phyloP scores from a whole-genome alignment of 2,329 filamentous ascomycete genomes.

The Xylaria sp. region DNA sequence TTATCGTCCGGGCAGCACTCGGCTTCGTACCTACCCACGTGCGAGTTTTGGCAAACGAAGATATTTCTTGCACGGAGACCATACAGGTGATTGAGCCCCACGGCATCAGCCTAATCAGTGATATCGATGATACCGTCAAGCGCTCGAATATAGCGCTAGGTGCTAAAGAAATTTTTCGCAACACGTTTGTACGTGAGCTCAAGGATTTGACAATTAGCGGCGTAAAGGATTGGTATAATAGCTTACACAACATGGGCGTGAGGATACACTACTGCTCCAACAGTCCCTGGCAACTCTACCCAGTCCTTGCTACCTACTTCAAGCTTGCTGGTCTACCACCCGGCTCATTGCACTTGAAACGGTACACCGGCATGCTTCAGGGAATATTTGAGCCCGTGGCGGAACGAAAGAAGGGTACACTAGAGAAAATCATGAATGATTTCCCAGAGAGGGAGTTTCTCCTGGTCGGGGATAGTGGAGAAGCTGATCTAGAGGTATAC shows the following conservation, averaged over 20 bases:
- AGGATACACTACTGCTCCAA: constrained; percentile 98
- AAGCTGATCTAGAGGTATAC: constrained; percentile 96
- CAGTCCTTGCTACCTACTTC: constrained; percentile 87
- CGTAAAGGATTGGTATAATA: constrained; percentile 88
- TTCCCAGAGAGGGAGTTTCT: constrained; percentile 92
- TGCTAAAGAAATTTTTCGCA: constrained; percentile 93
- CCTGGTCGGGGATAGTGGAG: constrained; percentile 92
- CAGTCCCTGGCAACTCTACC: constrained; percentile 97
- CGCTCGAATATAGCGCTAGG: constrained; percentile 89
- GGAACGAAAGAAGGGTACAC: constrained; percentile 88
- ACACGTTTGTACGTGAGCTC: constrained; percentile 91
- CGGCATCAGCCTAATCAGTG: constrained; percentile 93
- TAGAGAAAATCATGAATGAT: constrained; percentile 86
- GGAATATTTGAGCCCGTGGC: constrained; percentile 98
- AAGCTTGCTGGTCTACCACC: constrained; percentile 80
- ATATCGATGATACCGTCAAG: constrained; percentile 98
- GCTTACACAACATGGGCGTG: constrained; percentile 81
- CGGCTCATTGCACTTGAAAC: constrained; percentile 94
- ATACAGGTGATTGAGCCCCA: constrained; percentile 79
- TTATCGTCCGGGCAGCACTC: constrained; percentile 79
- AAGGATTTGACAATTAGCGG: constrained; percentile 84
- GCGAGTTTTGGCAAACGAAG: constrained; percentile 85
- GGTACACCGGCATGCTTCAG: constrained; percentile 96
- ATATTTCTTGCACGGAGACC: constrained; percentile 81
- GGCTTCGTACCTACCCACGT: constrained; percentile 93